These are phyloP conservation scores for Diaporthe ilicicola DNA, from an alignment of 2,329 filamentous ascomycete genomes.

Conservation along the genomic window DNA sequence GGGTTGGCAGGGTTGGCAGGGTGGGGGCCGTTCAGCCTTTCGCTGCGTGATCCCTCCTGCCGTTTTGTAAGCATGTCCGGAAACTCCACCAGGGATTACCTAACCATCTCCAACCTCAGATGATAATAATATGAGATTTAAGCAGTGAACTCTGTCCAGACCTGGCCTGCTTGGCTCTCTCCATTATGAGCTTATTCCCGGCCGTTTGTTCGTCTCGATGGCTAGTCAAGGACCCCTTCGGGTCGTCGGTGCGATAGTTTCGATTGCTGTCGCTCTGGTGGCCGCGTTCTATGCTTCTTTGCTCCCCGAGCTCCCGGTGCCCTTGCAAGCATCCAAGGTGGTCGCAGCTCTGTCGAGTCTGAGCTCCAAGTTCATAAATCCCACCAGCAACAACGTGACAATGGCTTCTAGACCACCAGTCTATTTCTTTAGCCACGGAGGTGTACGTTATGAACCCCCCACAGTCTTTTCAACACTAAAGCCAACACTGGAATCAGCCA, in stretches of 20 bases:
- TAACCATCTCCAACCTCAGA: slow-evolving; percentile 17
- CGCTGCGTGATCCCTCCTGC: not conserved
- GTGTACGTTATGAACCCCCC: slow-evolving; percentile 46
- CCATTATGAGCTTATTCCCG: slow-evolving; percentile 12
- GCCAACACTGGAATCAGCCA: slow-evolving; percentile 50
- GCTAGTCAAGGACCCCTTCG: slow-evolving; percentile 13
- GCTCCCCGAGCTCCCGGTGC: slow-evolving; percentile 16
- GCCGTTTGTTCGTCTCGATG: not conserved
- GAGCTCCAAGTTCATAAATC: not conserved
- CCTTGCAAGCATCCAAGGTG: slow-evolving; percentile 11
- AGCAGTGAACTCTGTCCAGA: not conserved
- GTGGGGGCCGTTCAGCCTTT: not conserved
- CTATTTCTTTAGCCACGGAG: slow-evolving; percentile 61
- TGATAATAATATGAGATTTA: not conserved
- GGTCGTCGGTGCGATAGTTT: slow-evolving; percentile 9
- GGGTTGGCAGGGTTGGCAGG: too few species aligned
- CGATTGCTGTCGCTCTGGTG: slow-evolving; percentile 24
- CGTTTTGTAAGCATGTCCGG: slow-evolving; percentile 6
- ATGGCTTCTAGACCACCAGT: slow-evolving; percentile 49
- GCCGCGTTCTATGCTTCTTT: slow-evolving; percentile 15
- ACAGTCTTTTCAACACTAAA: not conserved
- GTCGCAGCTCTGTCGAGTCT: not conserved
- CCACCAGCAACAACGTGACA: slow-evolving; percentile 26
- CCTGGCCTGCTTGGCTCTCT: not conserved
- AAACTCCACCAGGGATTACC: slow-evolving; percentile 26